Conservation (phyloP, 2,329 filamentous ascomycete species). For the Claviceps maximensis region DNA sequence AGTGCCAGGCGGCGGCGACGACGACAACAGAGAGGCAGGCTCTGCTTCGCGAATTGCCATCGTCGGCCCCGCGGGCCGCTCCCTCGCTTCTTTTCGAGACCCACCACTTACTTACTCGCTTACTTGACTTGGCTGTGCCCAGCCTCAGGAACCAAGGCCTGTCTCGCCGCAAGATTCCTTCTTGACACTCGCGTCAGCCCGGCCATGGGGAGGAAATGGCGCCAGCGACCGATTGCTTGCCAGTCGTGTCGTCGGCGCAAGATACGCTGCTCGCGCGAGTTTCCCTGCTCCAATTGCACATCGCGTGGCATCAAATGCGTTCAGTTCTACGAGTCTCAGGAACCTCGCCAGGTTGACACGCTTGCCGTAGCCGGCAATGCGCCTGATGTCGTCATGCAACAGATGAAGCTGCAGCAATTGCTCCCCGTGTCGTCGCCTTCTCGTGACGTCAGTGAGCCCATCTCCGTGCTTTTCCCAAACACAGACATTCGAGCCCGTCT, state of each 20-base stretch:
- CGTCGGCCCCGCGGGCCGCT: too few species aligned
- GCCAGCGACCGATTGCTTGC: conserved; percentile 20
- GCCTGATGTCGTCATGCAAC: not conserved
- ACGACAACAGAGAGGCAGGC: too few species aligned
- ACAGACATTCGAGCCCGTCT: conserved; percentile 2
- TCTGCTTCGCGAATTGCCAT: too few species aligned
- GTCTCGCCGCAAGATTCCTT: too few species aligned
- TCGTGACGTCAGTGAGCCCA: not conserved
- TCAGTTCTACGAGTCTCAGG: conserved; percentile 4
- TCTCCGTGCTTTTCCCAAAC: not conserved
- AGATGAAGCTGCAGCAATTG: not conserved
- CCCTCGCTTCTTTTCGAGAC: too few species aligned
- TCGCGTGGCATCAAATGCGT: conserved; percentile 17
- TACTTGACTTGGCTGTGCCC: too few species aligned
- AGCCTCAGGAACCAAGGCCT: too few species aligned
- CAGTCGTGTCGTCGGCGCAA: conserved; percentile 20
- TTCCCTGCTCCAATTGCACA: conserved; percentile 21
- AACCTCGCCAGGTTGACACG: not conserved
- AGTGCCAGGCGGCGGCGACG: too few species aligned
- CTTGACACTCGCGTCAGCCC: not conserved
- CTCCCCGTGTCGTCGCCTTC: not conserved
- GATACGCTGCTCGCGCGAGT: conserved; percentile 19
- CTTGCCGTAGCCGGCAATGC: too few species aligned
- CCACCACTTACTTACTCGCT: too few species aligned
- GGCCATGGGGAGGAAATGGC: conserved; percentile 16